A percentile compares a stretch with the other conserved stretches of the same genome.
Evolutionary conservation across 108 stramenopile species (phyloP).

Genomic region (Fragilaria radians): DNA sequence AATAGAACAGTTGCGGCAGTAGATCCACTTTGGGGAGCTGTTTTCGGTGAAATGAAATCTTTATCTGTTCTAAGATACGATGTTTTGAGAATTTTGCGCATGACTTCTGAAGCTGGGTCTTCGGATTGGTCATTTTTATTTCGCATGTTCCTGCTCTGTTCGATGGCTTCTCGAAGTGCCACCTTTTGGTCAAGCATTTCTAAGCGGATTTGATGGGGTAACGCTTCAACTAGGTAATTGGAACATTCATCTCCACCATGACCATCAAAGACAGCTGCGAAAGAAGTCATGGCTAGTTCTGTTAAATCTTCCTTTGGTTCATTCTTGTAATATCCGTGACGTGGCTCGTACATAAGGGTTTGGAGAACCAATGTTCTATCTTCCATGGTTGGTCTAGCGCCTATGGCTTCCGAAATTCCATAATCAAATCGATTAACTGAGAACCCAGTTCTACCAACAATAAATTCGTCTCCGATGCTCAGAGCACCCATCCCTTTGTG

Average conservation of each 20-base stretch:
- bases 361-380: slow-evolving; percentile 86
- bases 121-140: slow-evolving; percentile 70
- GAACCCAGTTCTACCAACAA: slow-evolving; percentile 97
- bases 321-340: slow-evolving; percentile 75
- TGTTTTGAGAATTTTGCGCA: slow-evolving; percentile 80
- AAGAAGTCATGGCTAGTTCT: slow-evolving; percentile 83
- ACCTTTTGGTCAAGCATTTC: slow-evolving; percentile 76
- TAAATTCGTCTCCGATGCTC: slow-evolving; percentile 85
- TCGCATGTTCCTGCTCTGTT: slow-evolving; percentile 53
- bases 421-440: slow-evolving; percentile 95
- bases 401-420: slow-evolving; percentile 92
- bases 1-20: slow-evolving; percentile 91
- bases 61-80: slow-evolving; percentile 89
- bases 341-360: slow-evolving; percentile 71
- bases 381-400: slow-evolving; percentile 93
- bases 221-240: slow-evolving; percentile 79
- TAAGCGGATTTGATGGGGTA: slow-evolving; percentile 74
- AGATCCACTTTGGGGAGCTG: slow-evolving; percentile 87
- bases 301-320: slow-evolving; percentile 74
- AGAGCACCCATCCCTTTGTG: slow-evolving; percentile 78
- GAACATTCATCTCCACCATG: slow-evolving; percentile 95
- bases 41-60: slow-evolving; percentile 85
- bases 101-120: slow-evolving; percentile 83
- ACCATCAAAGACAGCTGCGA: slow-evolving; percentile 96
- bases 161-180: slow-evolving; percentile 63